Evolutionary conservation across 805 yeast genomes (phyloP), one percentile per base, ranked within the genome.

Genomic region (Zygosaccharomyces rouxii): DNA sequence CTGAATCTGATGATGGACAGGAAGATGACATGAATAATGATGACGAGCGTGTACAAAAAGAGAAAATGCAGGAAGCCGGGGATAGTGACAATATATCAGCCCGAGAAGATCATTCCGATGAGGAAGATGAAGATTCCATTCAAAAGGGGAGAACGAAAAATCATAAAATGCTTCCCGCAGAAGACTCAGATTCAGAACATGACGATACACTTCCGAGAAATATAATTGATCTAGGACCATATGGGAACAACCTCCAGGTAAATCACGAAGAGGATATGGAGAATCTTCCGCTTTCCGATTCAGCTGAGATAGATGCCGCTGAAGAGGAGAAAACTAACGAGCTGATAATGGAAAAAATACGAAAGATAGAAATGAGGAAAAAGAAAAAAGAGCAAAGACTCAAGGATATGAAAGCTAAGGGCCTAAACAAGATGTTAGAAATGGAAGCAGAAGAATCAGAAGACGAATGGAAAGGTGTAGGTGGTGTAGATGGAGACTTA

Each of bases 391-490:
- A 57, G 33, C 51, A 56, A 40, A 56, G 49, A 31, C 57, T 63
- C 44, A 67, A 77, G 44, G 76, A 69, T 48, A 66, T 83, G 71
- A 84, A 77, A 52, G 69, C 76, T 25, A 73, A 69, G 49, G 90
- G 90, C 2, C 55, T 81, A 16, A 74, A 74, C 46, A 72, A 77
- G 22, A 75, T 87, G 46, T 72, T 86, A 62, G 92, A 87, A 58
- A 83, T 84, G 42, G 94, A 86, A 70, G 95, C 95, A 38, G 89
- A 79, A 56, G 95, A 87, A 69, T 85, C 94, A 31, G 95, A 87
- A 51, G 95, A 87, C 71, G 95, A 87, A 70, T 87, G 89, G 86
- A 77, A 77, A 43, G 95, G 94, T 3, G 58, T 84, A 42, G 94
- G 92, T 54, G 95, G 95, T 51, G 71, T 60, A 5, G 90, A 84